Percentiles rank a stretch among this genome's conserved stretches.
phyloP scores from a whole-genome alignment of 345 rosid genomes.

The sweet orange (Citrus sinensis) region DVS_A1.0 CM039164.1:23083001-23083500 shows the following conservation, averaged over 20 bases:
- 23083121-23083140: constrained; percentile 72
- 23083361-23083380: constrained; percentile 7
- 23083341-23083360: constrained; percentile 19
- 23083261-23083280: constrained; percentile 14
- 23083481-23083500: constrained; percentile 21
- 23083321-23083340: constrained; percentile 20
- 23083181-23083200: constrained; percentile 87
- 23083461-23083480: constrained; percentile 23
- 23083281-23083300: constrained; percentile 13
- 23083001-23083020: constrained; percentile 55
- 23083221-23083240: constrained; percentile 73
- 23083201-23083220: constrained; percentile 64
- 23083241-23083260: constrained; percentile 30
- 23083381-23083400: constrained; percentile 29
- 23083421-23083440: constrained; percentile 12
- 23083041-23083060: constrained; percentile 80
- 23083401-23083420: constrained; percentile 18
- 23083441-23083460: constrained; percentile 14
- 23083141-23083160: constrained; percentile 62
- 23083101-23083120: constrained; percentile 76
- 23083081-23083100: constrained; percentile 79
- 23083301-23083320: constrained; percentile 16
- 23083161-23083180: constrained; percentile 77
- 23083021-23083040: constrained; percentile 75
- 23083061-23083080: constrained; percentile 80